These are phyloP conservation scores for Eragrostis curvula DNA, from an alignment of 176 grass and related monocot genomes.

Conservation along the genomic window DNA sequence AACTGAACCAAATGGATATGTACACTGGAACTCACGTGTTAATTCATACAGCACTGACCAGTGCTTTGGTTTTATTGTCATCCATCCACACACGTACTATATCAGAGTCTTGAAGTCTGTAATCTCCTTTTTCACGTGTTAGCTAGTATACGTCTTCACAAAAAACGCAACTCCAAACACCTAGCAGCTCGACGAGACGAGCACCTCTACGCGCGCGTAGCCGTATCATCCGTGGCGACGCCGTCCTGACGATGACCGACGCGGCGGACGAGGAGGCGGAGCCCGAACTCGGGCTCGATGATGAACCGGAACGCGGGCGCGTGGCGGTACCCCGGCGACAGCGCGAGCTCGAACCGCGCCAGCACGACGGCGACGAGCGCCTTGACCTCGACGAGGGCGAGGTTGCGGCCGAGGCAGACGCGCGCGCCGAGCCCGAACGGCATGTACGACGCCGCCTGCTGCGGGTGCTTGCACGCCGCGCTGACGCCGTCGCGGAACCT, in stretches of 20 bases:
- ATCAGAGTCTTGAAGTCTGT: neutral
- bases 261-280: conserved; percentile 32
- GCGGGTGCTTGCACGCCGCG: conserved; percentile 52
- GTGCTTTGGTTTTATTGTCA: neutral
- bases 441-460: conserved; percentile 63
- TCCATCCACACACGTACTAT: neutral
- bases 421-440: conserved; percentile 69
- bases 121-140: neutral
- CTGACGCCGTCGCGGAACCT: conserved; percentile 55
- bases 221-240: neutral
- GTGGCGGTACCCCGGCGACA: conserved; percentile 63
- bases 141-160: conserved; percentile 16
- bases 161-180: conserved; percentile 13
- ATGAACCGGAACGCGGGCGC: conserved; percentile 60
- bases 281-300: conserved; percentile 60
- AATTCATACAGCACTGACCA: neutral
- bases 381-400: conserved; percentile 67
- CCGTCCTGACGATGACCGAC: neutral
- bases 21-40: neutral
- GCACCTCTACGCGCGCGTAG: too few species aligned
- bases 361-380: conserved; percentile 51
- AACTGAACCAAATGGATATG: neutral
- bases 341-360: conserved; percentile 30
- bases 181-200: neutral
- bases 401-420: conserved; percentile 63